phyloP scores from a whole-genome alignment of 1,139 yeast genomes.

The Scheffersomyces titani region DNA sequence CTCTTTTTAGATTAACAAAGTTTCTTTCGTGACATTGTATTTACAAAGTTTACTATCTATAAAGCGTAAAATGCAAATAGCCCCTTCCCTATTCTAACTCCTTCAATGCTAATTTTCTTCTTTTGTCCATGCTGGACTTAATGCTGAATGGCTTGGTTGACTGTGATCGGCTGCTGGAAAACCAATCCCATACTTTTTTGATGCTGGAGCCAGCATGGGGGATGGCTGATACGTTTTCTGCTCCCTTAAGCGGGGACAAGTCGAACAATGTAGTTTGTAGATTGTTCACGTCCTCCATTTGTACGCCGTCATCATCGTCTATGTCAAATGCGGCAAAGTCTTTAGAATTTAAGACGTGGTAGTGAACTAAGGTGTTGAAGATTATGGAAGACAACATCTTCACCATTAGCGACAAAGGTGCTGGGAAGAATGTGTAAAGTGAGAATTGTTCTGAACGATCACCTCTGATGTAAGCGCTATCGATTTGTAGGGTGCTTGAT shows the following conservation, averaged over 20 bases:
- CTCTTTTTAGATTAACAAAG: neutral
- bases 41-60: neutral
- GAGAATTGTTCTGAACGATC: conserved; percentile 47
- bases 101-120: conserved; percentile 44
- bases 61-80: neutral
- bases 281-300: conserved; percentile 29
- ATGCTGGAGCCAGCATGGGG: conserved; percentile 25
- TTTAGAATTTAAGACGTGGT: conserved; percentile 26
- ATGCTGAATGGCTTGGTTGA: conserved; percentile 12
- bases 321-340: conserved; percentile 27
- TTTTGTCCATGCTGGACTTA: conserved; percentile 36
- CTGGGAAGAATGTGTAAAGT: conserved; percentile 45
- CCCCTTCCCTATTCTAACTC: conserved; percentile 28
- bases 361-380: conserved; percentile 21
- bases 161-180: conserved; percentile 14
- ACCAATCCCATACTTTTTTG: conserved; percentile 29
- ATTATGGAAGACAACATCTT: conserved; percentile 17
- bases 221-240: conserved; percentile 31
- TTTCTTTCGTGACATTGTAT: neutral
- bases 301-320: conserved; percentile 21
- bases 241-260: conserved; percentile 44
- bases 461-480: conserved; percentile 27
- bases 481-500: conserved; percentile 23
- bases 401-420: conserved; percentile 36
- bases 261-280: conserved; percentile 40